A percentile compares a stretch with the other conserved stretches of the same genome.
These are phyloP conservation scores for Paratinospora sagittata DNA, from an alignment of 164 flowering plant species.

Conservation along the genomic window DNA sequence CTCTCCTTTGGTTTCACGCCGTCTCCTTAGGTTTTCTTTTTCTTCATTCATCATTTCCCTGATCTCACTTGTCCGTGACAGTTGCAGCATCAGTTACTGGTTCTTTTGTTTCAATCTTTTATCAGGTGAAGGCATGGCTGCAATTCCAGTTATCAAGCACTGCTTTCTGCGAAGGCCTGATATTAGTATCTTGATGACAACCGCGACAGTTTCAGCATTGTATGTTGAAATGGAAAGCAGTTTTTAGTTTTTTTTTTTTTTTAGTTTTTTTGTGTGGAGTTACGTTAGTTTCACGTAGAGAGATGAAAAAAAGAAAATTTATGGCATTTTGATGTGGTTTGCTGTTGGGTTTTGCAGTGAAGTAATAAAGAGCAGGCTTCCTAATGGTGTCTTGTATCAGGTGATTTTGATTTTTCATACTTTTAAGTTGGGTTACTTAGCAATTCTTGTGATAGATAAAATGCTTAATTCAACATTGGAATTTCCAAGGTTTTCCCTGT, in stretches of 20 bases:
- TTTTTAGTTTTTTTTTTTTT: neutral
- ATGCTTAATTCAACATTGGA: too few species aligned
- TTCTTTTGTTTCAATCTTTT: conserved; percentile 1
- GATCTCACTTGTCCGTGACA: neutral
- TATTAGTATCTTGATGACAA: conserved; percentile 69
- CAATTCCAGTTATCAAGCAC: conserved; percentile 67
- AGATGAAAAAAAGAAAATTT: too few species aligned
- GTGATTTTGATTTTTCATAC: conserved; percentile 25
- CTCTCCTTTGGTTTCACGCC: conserved; percentile 91
- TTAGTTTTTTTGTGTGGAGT: too few species aligned
- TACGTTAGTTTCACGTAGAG: too few species aligned
- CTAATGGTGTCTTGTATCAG: conserved; percentile 70
- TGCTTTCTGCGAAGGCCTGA: conserved; percentile 54
- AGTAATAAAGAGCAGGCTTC: conserved; percentile 63
- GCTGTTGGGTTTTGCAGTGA: conserved; percentile 39
- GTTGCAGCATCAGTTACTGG: too few species aligned
- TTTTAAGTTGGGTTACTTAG: too few species aligned
- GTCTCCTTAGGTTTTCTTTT: conserved; percentile 64
- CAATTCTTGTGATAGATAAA: too few species aligned
- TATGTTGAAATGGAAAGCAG: conserved; percentile 27
- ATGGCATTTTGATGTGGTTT: neutral
- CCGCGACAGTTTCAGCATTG: conserved; percentile 76
- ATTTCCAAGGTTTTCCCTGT: too few species aligned
- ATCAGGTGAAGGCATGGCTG: conserved; percentile 88
- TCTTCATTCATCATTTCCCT: neutral